These are phyloP conservation scores for Suillus subalutaceus DNA, from an alignment of 768 basidiomycete genomes.

Conservation along the genomic window DNA sequence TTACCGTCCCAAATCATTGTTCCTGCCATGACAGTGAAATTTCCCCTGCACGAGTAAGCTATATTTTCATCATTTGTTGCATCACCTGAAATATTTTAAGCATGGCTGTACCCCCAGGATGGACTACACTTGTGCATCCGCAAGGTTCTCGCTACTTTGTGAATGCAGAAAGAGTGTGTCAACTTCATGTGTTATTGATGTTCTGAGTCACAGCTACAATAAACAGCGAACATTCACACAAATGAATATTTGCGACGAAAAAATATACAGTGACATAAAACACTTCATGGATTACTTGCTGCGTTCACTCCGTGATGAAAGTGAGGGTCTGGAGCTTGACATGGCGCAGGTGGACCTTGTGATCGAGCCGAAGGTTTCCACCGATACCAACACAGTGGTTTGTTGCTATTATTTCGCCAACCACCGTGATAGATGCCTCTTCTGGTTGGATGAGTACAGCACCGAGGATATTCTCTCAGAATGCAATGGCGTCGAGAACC, in stretches of 20 bases:
- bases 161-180: background rate
- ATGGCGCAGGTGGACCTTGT: slow-evolving; percentile 43
- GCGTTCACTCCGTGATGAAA: slow-evolving; percentile 17
- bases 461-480: slow-evolving; percentile 33
- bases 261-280: slow-evolving; percentile 36
- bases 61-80: background rate
- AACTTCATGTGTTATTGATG: background rate
- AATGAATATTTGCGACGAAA: slow-evolving; percentile 47
- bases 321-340: slow-evolving; percentile 26
- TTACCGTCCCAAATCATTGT: background rate
- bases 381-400: slow-evolving; percentile 18
- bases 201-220: background rate
- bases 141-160: slow-evolving; percentile 6
- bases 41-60: slow-evolving; percentile 7
- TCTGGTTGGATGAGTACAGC: slow-evolving; percentile 53
- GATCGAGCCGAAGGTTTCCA: slow-evolving; percentile 39
- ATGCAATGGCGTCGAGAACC: slow-evolving; percentile 23
- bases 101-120: slow-evolving; percentile 19
- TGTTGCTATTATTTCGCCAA: slow-evolving; percentile 57
- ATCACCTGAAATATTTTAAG: background rate
- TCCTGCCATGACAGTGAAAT: slow-evolving; percentile 10
- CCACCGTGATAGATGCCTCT: slow-evolving; percentile 47
- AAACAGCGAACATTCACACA: slow-evolving; percentile 57
- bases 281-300: slow-evolving; percentile 31
- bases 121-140: slow-evolving; percentile 20